Percentiles rank a stretch among this genome's conserved stretches.
Evolutionary conservation across 2,329 filamentous ascomycete genomes (phyloP).

Genomic region (Cytospora leucostoma): DNA sequence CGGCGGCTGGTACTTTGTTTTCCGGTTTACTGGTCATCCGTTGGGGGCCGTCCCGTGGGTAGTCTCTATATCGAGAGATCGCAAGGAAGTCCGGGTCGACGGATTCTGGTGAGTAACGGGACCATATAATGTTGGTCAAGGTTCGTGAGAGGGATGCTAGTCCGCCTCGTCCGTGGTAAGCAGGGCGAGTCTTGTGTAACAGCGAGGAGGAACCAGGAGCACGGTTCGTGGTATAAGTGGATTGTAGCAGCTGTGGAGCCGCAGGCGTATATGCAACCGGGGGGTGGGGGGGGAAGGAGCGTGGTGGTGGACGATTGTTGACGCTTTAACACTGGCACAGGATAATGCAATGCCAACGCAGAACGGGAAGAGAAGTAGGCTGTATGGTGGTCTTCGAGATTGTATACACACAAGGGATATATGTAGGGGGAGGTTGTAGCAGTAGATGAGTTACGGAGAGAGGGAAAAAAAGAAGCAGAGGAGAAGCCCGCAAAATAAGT

Average conservation of each 20-base stretch:
- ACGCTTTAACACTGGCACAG: conserved; percentile 26
- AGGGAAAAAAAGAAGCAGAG: conserved; percentile 6
- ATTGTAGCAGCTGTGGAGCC: conserved; percentile 27
- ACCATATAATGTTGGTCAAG: conserved; percentile 26
- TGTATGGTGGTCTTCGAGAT: conserved; percentile 20
- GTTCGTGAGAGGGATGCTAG: conserved; percentile 15
- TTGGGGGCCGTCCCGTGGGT: conserved; percentile 9
- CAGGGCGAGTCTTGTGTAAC: conserved; percentile 29
- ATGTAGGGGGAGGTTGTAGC: conserved; percentile 2
- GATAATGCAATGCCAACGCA: conserved; percentile 29
- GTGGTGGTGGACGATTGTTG: conserved; percentile 19
- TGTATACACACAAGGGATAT: conserved; percentile 16
- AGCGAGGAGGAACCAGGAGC: conserved; percentile 19
- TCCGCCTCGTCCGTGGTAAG: conserved; percentile 24
- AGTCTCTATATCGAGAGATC: conserved; percentile 8
- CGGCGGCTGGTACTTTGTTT: conserved; percentile 11
- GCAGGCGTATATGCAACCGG: conserved; percentile 23
- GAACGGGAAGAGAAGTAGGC: conserved; percentile 25
- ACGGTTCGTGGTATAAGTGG: conserved; percentile 17
- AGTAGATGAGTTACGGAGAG: background rate
- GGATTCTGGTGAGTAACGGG: conserved; percentile 14
- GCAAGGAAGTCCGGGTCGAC: background rate
- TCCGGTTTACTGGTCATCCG: conserved; percentile 20
- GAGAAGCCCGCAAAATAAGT: conserved; percentile 18
- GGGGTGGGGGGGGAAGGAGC: background rate